Percentiles rank a stretch among this genome's conserved stretches.
Evolutionary conservation across 306 rosid genomes (phyloP).

Genomic region (Abrus precatorius): DNA sequence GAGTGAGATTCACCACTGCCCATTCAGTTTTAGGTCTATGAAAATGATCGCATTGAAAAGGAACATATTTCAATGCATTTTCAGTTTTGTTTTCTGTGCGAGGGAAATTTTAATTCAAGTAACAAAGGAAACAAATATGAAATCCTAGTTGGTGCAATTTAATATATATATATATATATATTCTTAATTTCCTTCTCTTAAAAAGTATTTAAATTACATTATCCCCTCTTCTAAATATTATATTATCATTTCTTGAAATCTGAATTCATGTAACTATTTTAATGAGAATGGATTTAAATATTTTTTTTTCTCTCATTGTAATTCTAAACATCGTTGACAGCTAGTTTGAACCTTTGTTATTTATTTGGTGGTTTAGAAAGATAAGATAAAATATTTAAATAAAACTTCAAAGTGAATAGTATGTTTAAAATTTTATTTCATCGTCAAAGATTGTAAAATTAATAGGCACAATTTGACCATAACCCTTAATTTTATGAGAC

Average conservation of each 20-base stretch:
- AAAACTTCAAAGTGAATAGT: background rate
- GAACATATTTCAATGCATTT: background rate
- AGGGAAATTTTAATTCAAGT: background rate
- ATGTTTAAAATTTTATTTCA: background rate
- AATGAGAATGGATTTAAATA: too few relatives aligned
- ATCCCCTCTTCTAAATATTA: background rate
- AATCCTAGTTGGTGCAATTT: background rate
- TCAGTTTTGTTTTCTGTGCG: background rate
- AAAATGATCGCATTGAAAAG: background rate
- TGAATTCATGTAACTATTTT: too few relatives aligned
- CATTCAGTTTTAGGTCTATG: background rate
- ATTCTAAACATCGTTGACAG: background rate
- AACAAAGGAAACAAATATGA: background rate
- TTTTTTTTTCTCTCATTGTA: too few relatives aligned
- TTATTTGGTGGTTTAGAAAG: too few relatives aligned
- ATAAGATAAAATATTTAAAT: too few relatives aligned
- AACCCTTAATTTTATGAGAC: background rate
- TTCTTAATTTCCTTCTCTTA: too few relatives aligned
- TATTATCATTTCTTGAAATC: background rate
- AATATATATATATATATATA: too few relatives aligned
- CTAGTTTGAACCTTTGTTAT: too few relatives aligned
- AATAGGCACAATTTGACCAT: background rate
- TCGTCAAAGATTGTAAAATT: background rate
- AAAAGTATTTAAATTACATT: too few relatives aligned
- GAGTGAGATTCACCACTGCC: constrained; percentile 14